phyloP scores from a whole-genome alignment of 768 basidiomycete species.

The Suillus variegatus region DNA sequence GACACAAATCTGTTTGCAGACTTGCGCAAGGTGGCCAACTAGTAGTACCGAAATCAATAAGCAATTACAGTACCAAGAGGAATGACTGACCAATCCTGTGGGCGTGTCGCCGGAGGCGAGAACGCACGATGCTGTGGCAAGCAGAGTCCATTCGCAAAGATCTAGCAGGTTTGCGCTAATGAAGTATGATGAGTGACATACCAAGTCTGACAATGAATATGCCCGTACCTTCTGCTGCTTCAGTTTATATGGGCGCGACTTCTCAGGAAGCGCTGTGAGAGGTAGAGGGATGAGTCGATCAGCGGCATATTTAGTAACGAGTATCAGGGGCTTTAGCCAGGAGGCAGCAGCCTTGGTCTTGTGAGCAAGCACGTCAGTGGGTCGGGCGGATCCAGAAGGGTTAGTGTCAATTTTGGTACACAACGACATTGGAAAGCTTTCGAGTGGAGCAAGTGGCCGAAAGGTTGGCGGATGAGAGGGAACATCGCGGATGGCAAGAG shows the following conservation, averaged over 20 bases:
- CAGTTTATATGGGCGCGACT: neutral
- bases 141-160: neutral
- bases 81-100: neutral
- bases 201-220: neutral
- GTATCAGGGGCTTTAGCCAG: neutral
- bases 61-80: neutral
- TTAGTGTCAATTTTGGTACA: neutral
- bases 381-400: neutral
- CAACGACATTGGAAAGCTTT: no score
- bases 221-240: neutral
- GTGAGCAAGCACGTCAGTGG: neutral
- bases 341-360: neutral
- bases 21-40: neutral
- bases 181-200: neutral
- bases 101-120: neutral
- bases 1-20: neutral
- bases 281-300: neutral
- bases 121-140: neutral
- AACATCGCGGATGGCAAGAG: neutral
- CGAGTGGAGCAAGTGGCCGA: neutral
- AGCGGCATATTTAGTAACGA: neutral
- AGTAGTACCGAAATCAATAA: neutral
- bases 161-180: neutral
- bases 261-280: neutral
- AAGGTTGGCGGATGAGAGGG: neutral